These are phyloP conservation scores for Rhynchospora pubera DNA, from an alignment of 176 grass and related monocot species.

Conservation along the genomic window DNA sequence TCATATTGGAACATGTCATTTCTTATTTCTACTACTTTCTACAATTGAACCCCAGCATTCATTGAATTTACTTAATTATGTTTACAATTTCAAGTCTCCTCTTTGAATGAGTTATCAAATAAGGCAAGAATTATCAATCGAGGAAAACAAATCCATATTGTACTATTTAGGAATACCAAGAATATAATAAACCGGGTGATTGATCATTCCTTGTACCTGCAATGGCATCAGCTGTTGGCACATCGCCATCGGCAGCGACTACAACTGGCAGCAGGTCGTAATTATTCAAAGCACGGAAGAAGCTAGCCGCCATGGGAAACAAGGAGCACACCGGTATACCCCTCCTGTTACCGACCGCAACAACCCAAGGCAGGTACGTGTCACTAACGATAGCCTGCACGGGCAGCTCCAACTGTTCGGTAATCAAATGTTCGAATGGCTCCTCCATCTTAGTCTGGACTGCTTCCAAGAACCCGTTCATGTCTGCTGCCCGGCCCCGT, in stretches of 20 bases:
- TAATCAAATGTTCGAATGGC: conserved; percentile 28
- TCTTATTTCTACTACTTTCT: too few species aligned
- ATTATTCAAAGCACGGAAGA: conserved; percentile 27
- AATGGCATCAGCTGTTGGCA: not conserved
- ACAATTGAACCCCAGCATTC: too few species aligned
- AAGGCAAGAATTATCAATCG: not conserved
- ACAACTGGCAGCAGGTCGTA: not conserved
- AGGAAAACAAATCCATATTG: not conserved
- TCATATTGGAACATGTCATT: too few species aligned
- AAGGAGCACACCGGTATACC: conserved; percentile 26
- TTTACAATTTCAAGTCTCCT: not conserved
- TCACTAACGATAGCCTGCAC: conserved; percentile 16
- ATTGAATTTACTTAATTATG: too few species aligned
- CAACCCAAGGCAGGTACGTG: conserved; percentile 28
- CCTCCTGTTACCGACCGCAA: conserved; percentile 14
- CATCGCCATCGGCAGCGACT: not conserved
- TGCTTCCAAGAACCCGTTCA: conserved; percentile 32
- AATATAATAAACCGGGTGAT: not conserved
- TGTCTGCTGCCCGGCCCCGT: conserved; percentile 37
- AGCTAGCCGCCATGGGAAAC: conserved; percentile 31
- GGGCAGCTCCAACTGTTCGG: conserved; percentile 14
- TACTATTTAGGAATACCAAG: not conserved
- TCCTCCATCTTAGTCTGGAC: conserved; percentile 35
- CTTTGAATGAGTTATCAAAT: not conserved
- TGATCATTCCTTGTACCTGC: not conserved